Conservation (phyloP, 306 rosid genomes). For the Pueraria montana region DNA sequence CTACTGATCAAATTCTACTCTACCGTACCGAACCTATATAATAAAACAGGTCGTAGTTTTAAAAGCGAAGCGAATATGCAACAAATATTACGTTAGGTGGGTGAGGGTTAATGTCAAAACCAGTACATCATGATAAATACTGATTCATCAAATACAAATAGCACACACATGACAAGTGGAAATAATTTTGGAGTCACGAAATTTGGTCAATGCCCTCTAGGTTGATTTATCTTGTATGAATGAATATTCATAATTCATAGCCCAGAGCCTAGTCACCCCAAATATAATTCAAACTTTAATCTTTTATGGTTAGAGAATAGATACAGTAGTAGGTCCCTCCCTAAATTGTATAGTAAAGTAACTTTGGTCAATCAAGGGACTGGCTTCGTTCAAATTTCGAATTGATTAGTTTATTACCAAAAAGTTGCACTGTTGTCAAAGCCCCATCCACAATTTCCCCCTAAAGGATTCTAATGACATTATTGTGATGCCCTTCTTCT, state of each 20-base stretch:
- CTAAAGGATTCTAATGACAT: slow-evolving; percentile 25
- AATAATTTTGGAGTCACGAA: slow-evolving; percentile 13
- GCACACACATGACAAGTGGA: slow-evolving; percentile 25
- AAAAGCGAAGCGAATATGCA: slow-evolving; percentile 47
- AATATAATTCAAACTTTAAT: slow-evolving; percentile 16
- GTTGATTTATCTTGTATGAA: slow-evolving; percentile 31
- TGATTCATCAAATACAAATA: slow-evolving; percentile 3
- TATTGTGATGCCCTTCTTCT: slow-evolving; percentile 18
- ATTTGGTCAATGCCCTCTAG: slow-evolving; percentile 52
- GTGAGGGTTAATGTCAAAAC: slow-evolving; percentile 45
- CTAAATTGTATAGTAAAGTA: slow-evolving; percentile 1
- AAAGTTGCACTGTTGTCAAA: slow-evolving; percentile 22
- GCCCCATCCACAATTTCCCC: slow-evolving; percentile 15
- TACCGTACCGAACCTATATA: slow-evolving; percentile 40
- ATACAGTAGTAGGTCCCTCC: slow-evolving; percentile 36
- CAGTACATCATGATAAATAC: slow-evolving; percentile 38
- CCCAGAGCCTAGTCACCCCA: not conserved
- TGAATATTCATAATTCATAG: not conserved
- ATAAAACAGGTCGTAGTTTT: slow-evolving; percentile 31
- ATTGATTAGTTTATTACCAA: slow-evolving; percentile 32
- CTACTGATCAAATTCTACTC: slow-evolving; percentile 30
- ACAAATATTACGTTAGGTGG: slow-evolving; percentile 45
- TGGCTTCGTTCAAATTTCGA: slow-evolving; percentile 38
- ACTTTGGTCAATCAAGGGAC: slow-evolving; percentile 47
- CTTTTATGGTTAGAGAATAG: slow-evolving; percentile 42